Base-by-base conservation (phyloP, 352 stramenopile species). In the Elongisporangium anandrum region DNA sequence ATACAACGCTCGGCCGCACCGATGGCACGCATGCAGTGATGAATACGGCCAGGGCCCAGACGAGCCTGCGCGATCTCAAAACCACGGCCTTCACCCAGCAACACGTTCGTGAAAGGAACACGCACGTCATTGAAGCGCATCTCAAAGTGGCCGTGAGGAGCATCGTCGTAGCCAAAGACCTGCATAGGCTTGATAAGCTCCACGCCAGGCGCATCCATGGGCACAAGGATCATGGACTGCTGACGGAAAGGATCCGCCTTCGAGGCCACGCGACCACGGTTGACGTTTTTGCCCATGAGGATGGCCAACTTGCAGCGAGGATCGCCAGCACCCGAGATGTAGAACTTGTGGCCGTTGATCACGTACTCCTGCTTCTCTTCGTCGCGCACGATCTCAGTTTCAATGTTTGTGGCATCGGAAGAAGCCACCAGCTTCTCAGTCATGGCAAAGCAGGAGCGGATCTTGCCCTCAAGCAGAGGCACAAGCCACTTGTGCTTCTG, bases 1-100 rank as follows among this genome's bases (percentile, higher is more conserved):
- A 97, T 72, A 60, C 88, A 95, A 26, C 81, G 78, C 70, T 97
- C 89, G 23, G 88, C 84, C 53, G 87, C 84, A 23, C 96, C 96
- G 61, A 99, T 95, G 17, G 94, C 72, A 51, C 96, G 88, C 96
- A 99, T 99, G 78, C 96, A 99, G 79, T 99, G 96, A 85, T 99
- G 97, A 64, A 99, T 98, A 16, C 96, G 87, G 20, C 96, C 96
- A 13, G 88, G 88, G 61, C 97, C 95, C n/a, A 99, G 84, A 12
- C 94, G 97, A 56, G 85, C 79, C 69, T 92, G 84, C 19, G 77
- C 87, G 61, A 97, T 97, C 68, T 96, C 92, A 65, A 97, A 97
- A 6, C 90, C 90, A 38, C 86, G 81, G 26, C 90, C 90, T 69
- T 91, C 74, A 22, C 81, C 78, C 4, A 94, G 73, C 51, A 97